Percentiles rank a stretch among this genome's conserved stretches.
Conservation (phyloP, 805 yeast genomes). For the Kazachstania viticola region DNA sequence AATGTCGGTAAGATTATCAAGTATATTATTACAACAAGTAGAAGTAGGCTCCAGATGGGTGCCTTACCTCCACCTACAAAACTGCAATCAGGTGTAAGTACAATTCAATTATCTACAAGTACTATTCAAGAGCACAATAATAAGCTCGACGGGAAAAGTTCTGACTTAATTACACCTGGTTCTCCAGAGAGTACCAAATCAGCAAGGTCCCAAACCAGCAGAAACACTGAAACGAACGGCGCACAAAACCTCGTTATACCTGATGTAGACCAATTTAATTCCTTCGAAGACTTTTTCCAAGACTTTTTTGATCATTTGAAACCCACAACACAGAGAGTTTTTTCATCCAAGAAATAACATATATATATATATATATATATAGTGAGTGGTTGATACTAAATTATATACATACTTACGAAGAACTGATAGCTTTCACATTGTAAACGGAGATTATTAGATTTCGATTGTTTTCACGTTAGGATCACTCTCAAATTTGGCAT, state of each 20-base stretch:
- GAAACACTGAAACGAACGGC: not conserved
- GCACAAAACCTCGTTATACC: constrained; percentile 19
- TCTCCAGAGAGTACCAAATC: not conserved
- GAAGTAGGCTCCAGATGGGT: constrained; percentile 13
- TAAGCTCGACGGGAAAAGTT: too few relatives aligned
- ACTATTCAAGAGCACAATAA: not conserved
- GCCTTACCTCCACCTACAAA: constrained; percentile 5
- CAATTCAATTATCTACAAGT: not conserved
- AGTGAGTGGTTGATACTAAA: not conserved
- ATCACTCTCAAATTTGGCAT: too few relatives aligned
- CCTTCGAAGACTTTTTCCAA: constrained; percentile 47
- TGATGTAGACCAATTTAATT: constrained; percentile 37
- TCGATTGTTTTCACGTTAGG: too few relatives aligned
- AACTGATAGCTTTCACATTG: too few relatives aligned
- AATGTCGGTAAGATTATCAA: constrained; percentile 46
- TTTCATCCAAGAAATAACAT: constrained; percentile 7
- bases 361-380: not conserved
- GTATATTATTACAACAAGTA: constrained; percentile 37
- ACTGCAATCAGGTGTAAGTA: not conserved
- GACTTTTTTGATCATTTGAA: constrained; percentile 31
- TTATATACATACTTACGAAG: too few relatives aligned
- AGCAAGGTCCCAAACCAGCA: not conserved
- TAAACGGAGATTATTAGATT: too few relatives aligned
- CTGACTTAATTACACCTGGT: not conserved
- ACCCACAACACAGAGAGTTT: constrained; percentile 25